Percentiles rank a stretch among this genome's conserved stretches.
Conservation (phyloP, 1,284 basidiomycete species). For the Neolentinus lepideus region DNA sequence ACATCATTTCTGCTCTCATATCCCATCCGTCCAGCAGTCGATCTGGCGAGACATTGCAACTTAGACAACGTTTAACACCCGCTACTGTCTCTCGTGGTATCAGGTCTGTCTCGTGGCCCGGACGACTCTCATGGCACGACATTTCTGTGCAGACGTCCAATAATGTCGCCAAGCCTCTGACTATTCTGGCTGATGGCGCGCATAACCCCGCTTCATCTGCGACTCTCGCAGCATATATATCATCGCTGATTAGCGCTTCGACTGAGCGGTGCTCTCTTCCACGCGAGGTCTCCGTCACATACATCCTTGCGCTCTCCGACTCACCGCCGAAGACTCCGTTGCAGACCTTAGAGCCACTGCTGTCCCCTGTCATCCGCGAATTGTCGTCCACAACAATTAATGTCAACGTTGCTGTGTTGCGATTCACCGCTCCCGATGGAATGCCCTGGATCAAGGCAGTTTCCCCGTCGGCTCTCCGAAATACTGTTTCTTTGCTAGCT, state of each 20-base stretch:
- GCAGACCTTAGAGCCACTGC: conserved; percentile 62
- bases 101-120: conserved; percentile 63
- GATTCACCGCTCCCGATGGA: conserved; percentile 68
- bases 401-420: conserved; percentile 46
- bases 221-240: conserved; percentile 69
- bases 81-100: conserved; percentile 54
- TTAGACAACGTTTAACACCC: conserved; percentile 34
- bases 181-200: conserved; percentile 85
- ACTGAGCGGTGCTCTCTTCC: conserved; percentile 1
- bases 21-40: conserved; percentile 27
- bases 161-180: conserved; percentile 13
- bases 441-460: conserved; percentile 89
- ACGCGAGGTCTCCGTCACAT: conserved; percentile 41
- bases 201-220: conserved; percentile 86
- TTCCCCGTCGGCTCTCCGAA: conserved; percentile 37
- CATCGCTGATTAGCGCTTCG: conserved; percentile 28
- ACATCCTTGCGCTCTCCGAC: conserved; percentile 71
- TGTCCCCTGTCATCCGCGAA: conserved; percentile 24
- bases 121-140: conserved; percentile 71
- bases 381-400: conserved; percentile 17
- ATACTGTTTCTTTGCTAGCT: conserved; percentile 32
- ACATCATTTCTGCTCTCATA: conserved; percentile 59
- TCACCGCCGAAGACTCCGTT: conserved; percentile 75
- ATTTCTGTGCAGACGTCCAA: conserved; percentile 27
- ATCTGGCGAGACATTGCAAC: conserved; percentile 15